A percentile compares a stretch with the other conserved stretches of the same genome.
Evolutionary conservation across 2,329 filamentous ascomycete species (phyloP).

Genomic region (Fusarium xyrophilum): DNA sequence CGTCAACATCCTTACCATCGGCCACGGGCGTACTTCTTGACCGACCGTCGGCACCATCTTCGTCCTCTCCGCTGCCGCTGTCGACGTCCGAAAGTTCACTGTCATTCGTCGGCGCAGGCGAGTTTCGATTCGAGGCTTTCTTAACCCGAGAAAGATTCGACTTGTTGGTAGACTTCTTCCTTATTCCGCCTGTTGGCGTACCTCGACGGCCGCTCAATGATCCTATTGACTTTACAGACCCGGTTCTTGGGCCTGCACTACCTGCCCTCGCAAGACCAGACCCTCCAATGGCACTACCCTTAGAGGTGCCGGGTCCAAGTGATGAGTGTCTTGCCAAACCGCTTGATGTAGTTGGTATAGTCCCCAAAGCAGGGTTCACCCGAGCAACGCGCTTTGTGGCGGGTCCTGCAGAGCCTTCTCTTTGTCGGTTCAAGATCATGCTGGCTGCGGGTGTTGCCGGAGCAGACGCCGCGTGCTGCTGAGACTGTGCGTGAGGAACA

Average conservation of each 20-base stretch:
- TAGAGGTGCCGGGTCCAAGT: constrained; percentile 68
- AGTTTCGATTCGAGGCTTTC: constrained; percentile 64
- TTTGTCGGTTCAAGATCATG: constrained; percentile 65
- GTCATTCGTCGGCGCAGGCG: constrained; percentile 68
- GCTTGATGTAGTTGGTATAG: constrained; percentile 60
- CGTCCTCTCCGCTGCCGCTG: constrained; percentile 60
- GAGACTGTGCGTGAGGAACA: constrained; percentile 58
- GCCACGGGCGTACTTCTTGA: constrained; percentile 44
- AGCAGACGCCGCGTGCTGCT: constrained; percentile 62
- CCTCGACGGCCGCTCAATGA: constrained; percentile 55
- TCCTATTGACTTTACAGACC: constrained; percentile 53
- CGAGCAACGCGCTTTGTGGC: constrained; percentile 61
- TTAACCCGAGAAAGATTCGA: constrained; percentile 70
- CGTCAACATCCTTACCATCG: constrained; percentile 51
- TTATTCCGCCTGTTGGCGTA: constrained; percentile 52
- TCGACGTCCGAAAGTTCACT: constrained; percentile 71
- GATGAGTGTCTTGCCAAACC: constrained; percentile 68
- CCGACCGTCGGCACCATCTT: constrained; percentile 49
- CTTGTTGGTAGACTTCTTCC: constrained; percentile 62
- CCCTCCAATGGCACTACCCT: constrained; percentile 47
- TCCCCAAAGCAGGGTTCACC: constrained; percentile 56
- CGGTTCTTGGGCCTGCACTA: constrained; percentile 65
- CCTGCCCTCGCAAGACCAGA: constrained; percentile 57
- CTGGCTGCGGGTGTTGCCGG: constrained; percentile 67
- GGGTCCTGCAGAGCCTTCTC: constrained; percentile 67